phyloP scores from a whole-genome alignment of 2,329 filamentous ascomycete genomes.

The Alternaria infectoria region DNA sequence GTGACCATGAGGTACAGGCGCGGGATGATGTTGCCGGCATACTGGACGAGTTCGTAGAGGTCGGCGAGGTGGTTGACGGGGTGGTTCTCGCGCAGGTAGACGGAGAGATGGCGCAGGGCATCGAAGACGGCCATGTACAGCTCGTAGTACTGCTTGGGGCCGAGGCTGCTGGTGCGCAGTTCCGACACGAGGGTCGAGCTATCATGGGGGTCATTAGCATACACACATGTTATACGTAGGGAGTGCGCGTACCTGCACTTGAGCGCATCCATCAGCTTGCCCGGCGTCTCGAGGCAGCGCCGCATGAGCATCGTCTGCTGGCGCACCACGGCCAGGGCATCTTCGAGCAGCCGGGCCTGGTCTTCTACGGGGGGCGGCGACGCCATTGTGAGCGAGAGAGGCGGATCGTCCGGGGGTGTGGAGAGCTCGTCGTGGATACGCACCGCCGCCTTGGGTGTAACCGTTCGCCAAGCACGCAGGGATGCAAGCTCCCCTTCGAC shows the following conservation, averaged over 20 bases:
- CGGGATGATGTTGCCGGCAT: constrained; percentile 97
- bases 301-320: constrained; percentile 98
- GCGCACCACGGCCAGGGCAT: constrained; percentile 93
- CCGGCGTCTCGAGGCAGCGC: constrained; percentile 94
- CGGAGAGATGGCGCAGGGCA: constrained; percentile 92
- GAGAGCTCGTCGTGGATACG: constrained; percentile 32
- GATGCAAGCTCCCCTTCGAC: constrained; percentile 29
- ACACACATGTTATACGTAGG: no score
- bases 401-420: constrained; percentile 36
- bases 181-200: constrained; percentile 99
- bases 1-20: constrained; percentile 99
- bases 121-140: constrained; percentile 99
- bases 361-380: constrained; percentile 59
- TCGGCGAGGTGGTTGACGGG: constrained; percentile 98
- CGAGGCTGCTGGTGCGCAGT: constrained; percentile 91
- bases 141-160: constrained; percentile 99
- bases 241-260: constrained; percentile 95
- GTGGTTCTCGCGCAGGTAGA: constrained; percentile 96
- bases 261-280: constrained; percentile 98
- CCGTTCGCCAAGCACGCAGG: constrained; percentile 36
- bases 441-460: constrained; percentile 30
- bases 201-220: constrained; percentile 18
- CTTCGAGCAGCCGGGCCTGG: constrained; percentile 89
- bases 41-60: constrained; percentile 96
- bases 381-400: constrained; percentile 46